Conservation (phyloP, 2,329 filamentous ascomycete genomes). For the Alternaria longipes region DNA sequence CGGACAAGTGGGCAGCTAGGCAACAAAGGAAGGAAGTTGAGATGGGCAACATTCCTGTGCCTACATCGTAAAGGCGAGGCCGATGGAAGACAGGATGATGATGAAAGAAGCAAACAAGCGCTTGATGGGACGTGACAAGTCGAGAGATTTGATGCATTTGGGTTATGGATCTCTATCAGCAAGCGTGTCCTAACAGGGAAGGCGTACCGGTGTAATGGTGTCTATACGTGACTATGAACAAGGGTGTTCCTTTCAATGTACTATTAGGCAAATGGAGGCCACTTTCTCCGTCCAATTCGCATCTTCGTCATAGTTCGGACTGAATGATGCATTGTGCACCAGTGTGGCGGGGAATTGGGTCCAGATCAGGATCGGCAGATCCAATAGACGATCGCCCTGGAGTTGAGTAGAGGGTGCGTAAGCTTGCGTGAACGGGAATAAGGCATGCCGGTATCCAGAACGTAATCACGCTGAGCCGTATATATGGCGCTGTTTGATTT, state of each 20-base stretch:
- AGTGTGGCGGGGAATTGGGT: neutral
- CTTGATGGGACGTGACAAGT: neutral
- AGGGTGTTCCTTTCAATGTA: slow-evolving; percentile 8
- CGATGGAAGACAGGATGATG: neutral
- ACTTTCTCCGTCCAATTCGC: neutral
- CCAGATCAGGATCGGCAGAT: neutral
- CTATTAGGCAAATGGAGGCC: slow-evolving; percentile 10
- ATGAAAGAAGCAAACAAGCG: neutral
- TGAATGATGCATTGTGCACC: neutral
- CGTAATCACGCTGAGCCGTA: neutral
- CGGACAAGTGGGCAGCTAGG: slow-evolving; percentile 49
- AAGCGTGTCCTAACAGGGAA: slow-evolving; percentile 6
- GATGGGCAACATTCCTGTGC: slow-evolving; percentile 27
- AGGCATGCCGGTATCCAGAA: neutral
- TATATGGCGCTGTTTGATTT: neutral
- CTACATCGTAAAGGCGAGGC: neutral
- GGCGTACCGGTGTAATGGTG: slow-evolving; percentile 16
- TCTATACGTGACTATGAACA: slow-evolving; percentile 2
- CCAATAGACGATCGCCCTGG: slow-evolving; percentile 1
- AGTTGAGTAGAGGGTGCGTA: slow-evolving; percentile 11
- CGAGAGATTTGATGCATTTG: slow-evolving; percentile 3
- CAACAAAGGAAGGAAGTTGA: slow-evolving; percentile 46
- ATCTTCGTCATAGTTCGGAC: neutral
- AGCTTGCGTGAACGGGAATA: slow-evolving; percentile 11
- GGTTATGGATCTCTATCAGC: slow-evolving; percentile 3